These are phyloP conservation scores for Tephrocybe sp. DNA, from an alignment of 768 basidiomycete species.

Conservation along the genomic window DNA sequence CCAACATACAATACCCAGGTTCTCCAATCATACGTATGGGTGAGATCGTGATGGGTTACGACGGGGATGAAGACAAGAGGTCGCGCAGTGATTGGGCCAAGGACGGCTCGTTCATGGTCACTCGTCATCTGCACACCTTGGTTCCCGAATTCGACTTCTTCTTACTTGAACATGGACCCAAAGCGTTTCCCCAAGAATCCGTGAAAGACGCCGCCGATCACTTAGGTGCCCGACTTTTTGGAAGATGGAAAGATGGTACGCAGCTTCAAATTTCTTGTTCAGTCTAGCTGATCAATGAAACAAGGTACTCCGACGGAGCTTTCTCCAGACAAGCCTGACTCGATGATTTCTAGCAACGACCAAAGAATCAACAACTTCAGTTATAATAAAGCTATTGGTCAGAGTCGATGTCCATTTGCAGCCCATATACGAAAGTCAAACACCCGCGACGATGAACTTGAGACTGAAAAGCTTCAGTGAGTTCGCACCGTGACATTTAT, in stretches of 20 bases:
- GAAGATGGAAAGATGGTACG: slow-evolving; percentile 19
- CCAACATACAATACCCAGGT: not conserved
- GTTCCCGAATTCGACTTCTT: slow-evolving; percentile 15
- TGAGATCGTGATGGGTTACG: slow-evolving; percentile 1
- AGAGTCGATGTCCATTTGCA: slow-evolving; percentile 17
- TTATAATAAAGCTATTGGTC: slow-evolving; percentile 17
- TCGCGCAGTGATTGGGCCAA: not conserved
- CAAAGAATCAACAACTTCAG: slow-evolving; percentile 20
- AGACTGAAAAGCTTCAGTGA: slow-evolving; percentile 13
- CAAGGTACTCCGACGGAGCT: slow-evolving; percentile 18
- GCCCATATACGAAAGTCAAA: slow-evolving; percentile 20
- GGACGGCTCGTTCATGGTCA: slow-evolving; percentile 2
- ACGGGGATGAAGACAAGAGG: not conserved
- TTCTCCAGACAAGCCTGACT: slow-evolving; percentile 14
- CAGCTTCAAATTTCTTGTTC: too few relatives aligned
- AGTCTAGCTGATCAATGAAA: too few relatives aligned
- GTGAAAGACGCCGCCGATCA: slow-evolving; percentile 7
- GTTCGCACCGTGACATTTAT: not conserved
- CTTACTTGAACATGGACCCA: slow-evolving; percentile 6
- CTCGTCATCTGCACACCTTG: slow-evolving; percentile 9
- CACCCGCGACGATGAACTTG: slow-evolving; percentile 16
- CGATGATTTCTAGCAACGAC: slow-evolving; percentile 9
- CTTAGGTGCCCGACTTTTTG: slow-evolving; percentile 18
- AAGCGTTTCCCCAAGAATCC: slow-evolving; percentile 4
- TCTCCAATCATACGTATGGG: not conserved